Evolutionary conservation across 352 stramenopile genomes (phyloP).

Genomic region (Phytopythium sindhum): DNA sequence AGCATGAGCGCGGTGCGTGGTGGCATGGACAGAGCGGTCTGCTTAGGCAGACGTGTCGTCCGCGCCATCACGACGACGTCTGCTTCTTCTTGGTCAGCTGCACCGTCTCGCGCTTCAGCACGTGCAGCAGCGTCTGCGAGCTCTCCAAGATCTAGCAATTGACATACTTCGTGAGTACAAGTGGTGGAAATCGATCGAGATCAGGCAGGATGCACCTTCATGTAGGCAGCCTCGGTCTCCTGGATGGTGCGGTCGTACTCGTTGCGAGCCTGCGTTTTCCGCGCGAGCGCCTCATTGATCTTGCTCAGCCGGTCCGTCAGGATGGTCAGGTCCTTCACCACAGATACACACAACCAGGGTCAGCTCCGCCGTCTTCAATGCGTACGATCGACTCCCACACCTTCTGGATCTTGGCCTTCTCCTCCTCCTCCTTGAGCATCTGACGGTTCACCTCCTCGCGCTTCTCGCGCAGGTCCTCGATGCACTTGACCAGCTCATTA

Average conservation of each 20-base stretch:
- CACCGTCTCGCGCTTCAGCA: constrained; percentile 92
- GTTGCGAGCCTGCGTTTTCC: constrained; percentile 88
- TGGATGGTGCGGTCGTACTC: constrained; percentile 95
- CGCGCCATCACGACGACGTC: constrained; percentile 50
- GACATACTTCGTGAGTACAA: neutral
- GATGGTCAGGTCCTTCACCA: constrained; percentile 77
- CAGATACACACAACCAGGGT: too few relatives aligned
- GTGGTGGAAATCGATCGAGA: too few relatives aligned
- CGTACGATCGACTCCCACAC: too few relatives aligned
- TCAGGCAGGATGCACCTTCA: constrained; percentile 59
- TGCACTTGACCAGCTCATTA: constrained; percentile 95
- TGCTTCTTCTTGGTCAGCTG: constrained; percentile 96
- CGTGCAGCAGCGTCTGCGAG: constrained; percentile 92
- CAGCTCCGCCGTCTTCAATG: constrained; percentile 11
- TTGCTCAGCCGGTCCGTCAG: constrained; percentile 89
- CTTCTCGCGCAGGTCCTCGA: constrained; percentile 92
- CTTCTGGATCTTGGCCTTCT: constrained; percentile 95
- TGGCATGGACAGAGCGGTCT: neutral
- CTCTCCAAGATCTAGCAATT: constrained; percentile 87
- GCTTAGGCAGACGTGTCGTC: neutral
- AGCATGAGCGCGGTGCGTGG: neutral
- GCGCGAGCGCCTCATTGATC: constrained; percentile 89
- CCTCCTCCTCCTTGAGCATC: constrained; percentile 94
- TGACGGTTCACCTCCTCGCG: constrained; percentile 89
- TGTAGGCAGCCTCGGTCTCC: constrained; percentile 93